Conservation (phyloP, 306 rosid species). For the Benincasa hispida region DNA sequence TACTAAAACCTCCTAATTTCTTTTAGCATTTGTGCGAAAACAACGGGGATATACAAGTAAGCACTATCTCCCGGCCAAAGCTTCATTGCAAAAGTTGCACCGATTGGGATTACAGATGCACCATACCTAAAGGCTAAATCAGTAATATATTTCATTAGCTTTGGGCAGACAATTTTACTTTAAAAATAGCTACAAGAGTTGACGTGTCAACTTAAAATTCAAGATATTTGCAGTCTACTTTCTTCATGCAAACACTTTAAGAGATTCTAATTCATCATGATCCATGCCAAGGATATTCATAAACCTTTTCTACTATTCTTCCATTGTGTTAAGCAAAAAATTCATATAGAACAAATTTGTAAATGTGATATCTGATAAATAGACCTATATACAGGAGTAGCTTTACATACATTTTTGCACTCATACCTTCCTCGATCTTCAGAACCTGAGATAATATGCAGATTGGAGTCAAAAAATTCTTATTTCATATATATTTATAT, state of each 20-base stretch:
- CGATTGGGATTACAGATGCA: too few species aligned
- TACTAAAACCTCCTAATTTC: too few species aligned
- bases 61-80: too few species aligned
- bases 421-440: conserved; percentile 98
- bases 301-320: neutral
- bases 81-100: too few species aligned
- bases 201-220: neutral
- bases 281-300: neutral
- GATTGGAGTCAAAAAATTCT: neutral
- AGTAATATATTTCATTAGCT: too few species aligned
- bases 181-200: neutral
- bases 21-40: too few species aligned
- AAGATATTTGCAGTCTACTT: neutral
- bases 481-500: neutral
- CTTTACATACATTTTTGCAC: conserved; percentile 70
- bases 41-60: too few species aligned
- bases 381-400: neutral
- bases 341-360: neutral
- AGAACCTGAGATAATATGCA: conserved; percentile 42
- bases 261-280: neutral
- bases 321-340: neutral
- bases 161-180: neutral
- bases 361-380: conserved; percentile 8
- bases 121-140: too few species aligned
- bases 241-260: neutral